Percentiles rank a stretch among this genome's conserved stretches.
Conservation (phyloP, 306 rosid genomes). For the Erythrophleum fordii region DNA sequence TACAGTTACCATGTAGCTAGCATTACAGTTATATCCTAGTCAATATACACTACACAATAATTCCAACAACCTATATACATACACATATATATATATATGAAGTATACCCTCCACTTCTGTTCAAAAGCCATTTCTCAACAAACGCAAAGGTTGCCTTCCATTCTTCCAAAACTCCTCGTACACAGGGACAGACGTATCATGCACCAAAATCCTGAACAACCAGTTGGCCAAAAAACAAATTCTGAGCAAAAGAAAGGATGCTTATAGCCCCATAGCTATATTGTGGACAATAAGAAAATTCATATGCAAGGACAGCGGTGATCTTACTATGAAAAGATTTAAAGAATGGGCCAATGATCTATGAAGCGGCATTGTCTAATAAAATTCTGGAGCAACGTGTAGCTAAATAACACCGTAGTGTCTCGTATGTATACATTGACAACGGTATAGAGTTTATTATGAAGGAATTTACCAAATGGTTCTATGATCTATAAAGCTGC, state of each 20-base stretch:
- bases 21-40: neutral
- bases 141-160: neutral
- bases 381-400: slow-evolving; percentile 2
- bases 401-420: slow-evolving; percentile 7
- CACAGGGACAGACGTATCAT: neutral
- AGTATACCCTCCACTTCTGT: neutral
- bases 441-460: neutral
- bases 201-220: neutral
- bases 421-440: neutral
- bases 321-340: neutral
- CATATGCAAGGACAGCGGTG: neutral
- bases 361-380: neutral
- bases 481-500: neutral
- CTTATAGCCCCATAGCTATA: neutral
- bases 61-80: neutral
- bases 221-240: neutral
- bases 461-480: neutral
- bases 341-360: neutral
- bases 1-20: too few relatives aligned
- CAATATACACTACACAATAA: neutral
- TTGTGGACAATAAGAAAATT: neutral
- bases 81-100: neutral
- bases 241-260: neutral
- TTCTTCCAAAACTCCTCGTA: neutral
- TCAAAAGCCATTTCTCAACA: neutral